Conservation (phyloP, 2,329 filamentous ascomycete genomes). For the Alternaria hordeiaustralica region DNA sequence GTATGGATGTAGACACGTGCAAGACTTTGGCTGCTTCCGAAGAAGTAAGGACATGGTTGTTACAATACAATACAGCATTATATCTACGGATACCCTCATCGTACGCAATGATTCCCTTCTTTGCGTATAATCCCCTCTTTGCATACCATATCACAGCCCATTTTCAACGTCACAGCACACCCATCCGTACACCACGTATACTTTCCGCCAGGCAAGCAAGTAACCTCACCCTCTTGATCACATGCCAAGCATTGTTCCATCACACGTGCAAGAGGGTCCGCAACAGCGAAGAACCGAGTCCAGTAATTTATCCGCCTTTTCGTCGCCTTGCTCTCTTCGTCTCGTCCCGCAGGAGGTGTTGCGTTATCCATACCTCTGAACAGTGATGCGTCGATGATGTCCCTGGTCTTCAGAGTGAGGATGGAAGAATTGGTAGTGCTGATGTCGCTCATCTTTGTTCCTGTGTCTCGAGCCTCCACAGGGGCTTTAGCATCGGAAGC, state of each 20-base stretch:
- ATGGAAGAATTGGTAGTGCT: not conserved
- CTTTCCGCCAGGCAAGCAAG: not conserved
- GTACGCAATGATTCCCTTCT: not conserved
- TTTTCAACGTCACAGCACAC: not conserved
- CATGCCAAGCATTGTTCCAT: not conserved
- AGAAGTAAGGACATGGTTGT: not conserved
- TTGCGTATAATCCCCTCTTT: not conserved
- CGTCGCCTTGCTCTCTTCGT: not conserved
- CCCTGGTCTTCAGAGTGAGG: not conserved
- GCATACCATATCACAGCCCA: conserved; percentile 2
- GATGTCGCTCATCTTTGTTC: not conserved
- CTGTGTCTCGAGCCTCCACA: not conserved
- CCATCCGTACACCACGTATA: conserved; percentile 2
- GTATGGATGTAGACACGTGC: not conserved
- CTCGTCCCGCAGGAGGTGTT: not conserved
- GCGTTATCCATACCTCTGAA: not conserved
- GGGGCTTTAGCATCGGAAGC: not conserved
- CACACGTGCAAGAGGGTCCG: not conserved
- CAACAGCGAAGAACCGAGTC: not conserved
- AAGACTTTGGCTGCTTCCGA: not conserved
- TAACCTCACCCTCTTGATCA: not conserved
- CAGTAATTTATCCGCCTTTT: not conserved
- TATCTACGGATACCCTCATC: not conserved
- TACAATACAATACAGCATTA: not conserved
- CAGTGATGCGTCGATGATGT: not conserved